Percentiles rank a stretch among this genome's conserved stretches.
Conservation (phyloP, 2,329 filamentous ascomycete genomes). For the Cordyceps cicadae region DNA sequence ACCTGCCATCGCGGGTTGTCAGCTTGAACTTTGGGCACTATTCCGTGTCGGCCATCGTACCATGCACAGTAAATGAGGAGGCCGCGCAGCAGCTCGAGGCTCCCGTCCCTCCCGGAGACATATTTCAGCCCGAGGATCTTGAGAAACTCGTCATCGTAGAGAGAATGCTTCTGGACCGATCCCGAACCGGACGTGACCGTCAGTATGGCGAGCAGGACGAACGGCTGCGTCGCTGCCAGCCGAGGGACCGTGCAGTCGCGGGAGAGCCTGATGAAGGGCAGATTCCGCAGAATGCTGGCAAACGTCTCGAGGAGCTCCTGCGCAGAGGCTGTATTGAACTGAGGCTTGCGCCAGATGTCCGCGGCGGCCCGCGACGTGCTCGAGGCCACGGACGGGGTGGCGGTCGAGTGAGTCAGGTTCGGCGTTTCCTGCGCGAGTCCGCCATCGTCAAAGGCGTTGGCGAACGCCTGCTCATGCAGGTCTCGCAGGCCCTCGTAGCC, state of each 20-base stretch:
- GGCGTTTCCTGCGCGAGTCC: background rate
- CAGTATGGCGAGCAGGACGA: conserved; percentile 10
- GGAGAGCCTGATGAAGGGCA: background rate
- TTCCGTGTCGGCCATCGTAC: background rate
- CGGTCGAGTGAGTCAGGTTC: background rate
- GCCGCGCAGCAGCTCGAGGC: conserved; percentile 3
- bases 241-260: background rate
- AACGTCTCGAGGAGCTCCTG: conserved; percentile 1
- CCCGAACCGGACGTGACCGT: conserved; percentile 2
- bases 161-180: conserved; percentile 2
- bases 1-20: background rate
- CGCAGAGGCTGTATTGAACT: conserved; percentile 6
- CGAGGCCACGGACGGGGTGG: background rate
- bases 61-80: conserved; percentile 9
- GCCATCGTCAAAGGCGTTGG: background rate
- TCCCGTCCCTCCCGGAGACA: conserved; percentile 1
- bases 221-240: conserved; percentile 8
- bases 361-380: conserved; percentile 5
- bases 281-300: background rate
- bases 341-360: conserved; percentile 11
- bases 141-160: conserved; percentile 10
- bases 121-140: conserved; percentile 8
- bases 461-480: background rate
- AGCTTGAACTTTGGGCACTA: background rate
- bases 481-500: conserved; percentile 4